Base-by-base conservation (phyloP, 495 filamentous ascomycete species). In the Penicillium subrubescens region DNA sequence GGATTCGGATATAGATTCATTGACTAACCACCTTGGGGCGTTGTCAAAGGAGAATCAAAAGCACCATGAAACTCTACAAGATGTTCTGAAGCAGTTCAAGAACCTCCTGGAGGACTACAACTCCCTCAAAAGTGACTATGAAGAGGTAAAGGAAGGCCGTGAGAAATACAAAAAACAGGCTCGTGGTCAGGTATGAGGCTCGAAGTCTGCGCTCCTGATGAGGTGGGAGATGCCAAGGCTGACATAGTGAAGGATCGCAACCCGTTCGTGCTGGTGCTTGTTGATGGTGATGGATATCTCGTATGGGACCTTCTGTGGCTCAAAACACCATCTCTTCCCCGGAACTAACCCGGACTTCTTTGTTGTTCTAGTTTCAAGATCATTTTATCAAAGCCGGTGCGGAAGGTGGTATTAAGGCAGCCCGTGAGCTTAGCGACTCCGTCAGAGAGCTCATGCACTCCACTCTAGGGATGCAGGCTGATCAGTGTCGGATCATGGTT, bases 361-460 rank as follows among this genome's bases (percentile, higher is more conserved):
- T 29, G 19, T 83, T 88, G 10, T 74, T 89, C 8, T 34, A 80
- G 75, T 90, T 90, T 74, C 79, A 83, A 27, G 86, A 89, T 39
- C 75, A 82, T 39, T 77, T 86, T n/a, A 68, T 89, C 19, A 73
- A 70, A 15, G 74, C 78, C 15, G 82, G 84, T 5, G 76, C 73
- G 33, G 83, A 85, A n/a, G 87, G 88, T 21, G 88, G 87, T 33
- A 73, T 79, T 17, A 77, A 72, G 29, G 86, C 87, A 6, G 88
- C 87, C 15, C 81, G 82, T 12, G 71, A 82, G 25, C 67, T 89
- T 14, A 80, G 78, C 64, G 75, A 83, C 19, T 79, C 83, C 6
- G 73, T 89, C 53, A 81, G 77, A 61, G 79, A 77, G 43, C 60
- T 79, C n/a, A 67, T 77, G 63, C 70, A 77, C 52, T 75, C 79